Percentiles rank a stretch among this genome's conserved stretches.
Conservation (phyloP, 2,329 filamentous ascomycete genomes). For the Sclerotinia nivalis region DNA sequence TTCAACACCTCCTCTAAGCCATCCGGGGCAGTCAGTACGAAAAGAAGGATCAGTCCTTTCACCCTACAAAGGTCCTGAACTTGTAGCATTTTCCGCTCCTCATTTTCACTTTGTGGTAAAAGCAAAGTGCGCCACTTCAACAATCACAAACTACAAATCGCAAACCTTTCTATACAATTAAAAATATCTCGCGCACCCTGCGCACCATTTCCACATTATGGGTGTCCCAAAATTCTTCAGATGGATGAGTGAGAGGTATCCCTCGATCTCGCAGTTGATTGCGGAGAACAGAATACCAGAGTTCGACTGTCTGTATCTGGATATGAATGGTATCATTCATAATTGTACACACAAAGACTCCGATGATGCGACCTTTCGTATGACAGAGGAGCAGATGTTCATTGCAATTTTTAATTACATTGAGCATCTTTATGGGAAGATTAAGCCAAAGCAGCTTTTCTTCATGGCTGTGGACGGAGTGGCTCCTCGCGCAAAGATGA, state of each 20-base stretch:
- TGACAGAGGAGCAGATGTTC: slow-evolving; percentile 99
- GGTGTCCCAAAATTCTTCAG: slow-evolving; percentile 60
- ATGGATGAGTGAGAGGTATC: slow-evolving; percentile 99
- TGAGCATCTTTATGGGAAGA: slow-evolving; percentile 96
- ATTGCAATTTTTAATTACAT: slow-evolving; percentile 99
- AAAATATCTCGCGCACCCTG: neutral
- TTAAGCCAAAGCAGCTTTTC: slow-evolving; percentile 97
- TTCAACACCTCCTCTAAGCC: slow-evolving; percentile 3
- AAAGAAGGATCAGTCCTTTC: neutral
- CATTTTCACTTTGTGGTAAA: slow-evolving; percentile 35
- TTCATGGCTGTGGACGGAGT: slow-evolving; percentile 99
- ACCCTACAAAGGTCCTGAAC: neutral
- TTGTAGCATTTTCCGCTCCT: neutral
- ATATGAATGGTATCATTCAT: slow-evolving; percentile 99
- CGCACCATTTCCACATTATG: slow-evolving; percentile 33
- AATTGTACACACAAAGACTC: slow-evolving; percentile 84
- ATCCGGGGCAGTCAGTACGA: neutral
- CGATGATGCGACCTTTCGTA: slow-evolving; percentile 85
- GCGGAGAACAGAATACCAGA: slow-evolving; percentile 98
- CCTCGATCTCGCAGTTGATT: slow-evolving; percentile 96
- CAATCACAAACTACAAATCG: slow-evolving; percentile 24
- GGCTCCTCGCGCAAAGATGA: slow-evolving; percentile 98
- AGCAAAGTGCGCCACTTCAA: slow-evolving; percentile 33
- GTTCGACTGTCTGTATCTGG: slow-evolving; percentile 95
- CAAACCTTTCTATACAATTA: slow-evolving; percentile 21